Base-by-base conservation (phyloP, 192 early-diverging fungal species). In the Coemansia sp. region DNA sequence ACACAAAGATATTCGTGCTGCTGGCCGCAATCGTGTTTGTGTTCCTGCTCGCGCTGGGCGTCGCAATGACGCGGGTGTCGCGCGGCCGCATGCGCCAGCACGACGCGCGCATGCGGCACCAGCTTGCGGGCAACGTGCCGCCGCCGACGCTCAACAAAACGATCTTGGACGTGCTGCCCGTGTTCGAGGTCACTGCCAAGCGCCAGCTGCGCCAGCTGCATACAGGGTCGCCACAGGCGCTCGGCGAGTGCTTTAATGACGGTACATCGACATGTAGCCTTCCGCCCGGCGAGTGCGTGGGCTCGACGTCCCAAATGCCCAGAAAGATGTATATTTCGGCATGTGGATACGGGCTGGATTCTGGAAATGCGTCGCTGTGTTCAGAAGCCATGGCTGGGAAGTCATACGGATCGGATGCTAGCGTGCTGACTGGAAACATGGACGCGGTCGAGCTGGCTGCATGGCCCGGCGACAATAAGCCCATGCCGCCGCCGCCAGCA, bases 1-100 rank as follows among this genome's bases (percentile, higher is more conserved):
- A 79, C 47, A 79, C 76, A 33, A 79, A 79, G 55, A 79, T 79
- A 58, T 79, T 79, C 52, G 65, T 79, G n/a, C 62, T 79, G 9
- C 50, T 79, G 12, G 76, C 76, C 14, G 65, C 69, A 0, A 72
- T 79, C 35, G 76, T 79, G n/a, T 79, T 79, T 27, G 59, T 79
- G 22, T 79, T 79, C 30, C 62, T 79, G n/a, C 56, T 71, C 16
- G 76, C 76, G 3, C 69, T 79, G 27, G 76, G 69, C 7, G 69
- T 79, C n/a, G 76, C 76, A 14, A 79, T 79, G 76, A 60, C 76
- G 10, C 62, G 76, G 19, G 76, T 79, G 27, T 79, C 76, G 27
- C 69, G 65, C 33, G 64, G 62, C 12, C 52, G 76, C 24, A 63
- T 60, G 29, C 65, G 53, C 4, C 65, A 68, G n/a, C 65, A 72